phyloP scores from a whole-genome alignment of 495 filamentous ascomycete species.

The Neurospora sp. region DNA sequence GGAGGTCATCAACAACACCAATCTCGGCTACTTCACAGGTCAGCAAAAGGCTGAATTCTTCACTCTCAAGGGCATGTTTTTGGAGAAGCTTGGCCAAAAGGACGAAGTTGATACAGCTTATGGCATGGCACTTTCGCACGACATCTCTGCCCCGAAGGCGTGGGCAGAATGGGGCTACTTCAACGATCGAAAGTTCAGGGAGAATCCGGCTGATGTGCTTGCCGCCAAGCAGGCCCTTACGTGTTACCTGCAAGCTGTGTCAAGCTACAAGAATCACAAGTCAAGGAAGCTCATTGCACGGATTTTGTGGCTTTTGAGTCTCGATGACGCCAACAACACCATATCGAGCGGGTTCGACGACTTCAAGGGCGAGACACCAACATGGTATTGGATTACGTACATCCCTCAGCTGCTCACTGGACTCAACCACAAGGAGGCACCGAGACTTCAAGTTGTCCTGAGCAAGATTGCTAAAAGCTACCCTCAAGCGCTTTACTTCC shows the following conservation, averaged over 20 bases:
- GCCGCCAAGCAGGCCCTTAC: slow-evolving; percentile 84
- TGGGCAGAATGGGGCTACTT: slow-evolving; percentile 99
- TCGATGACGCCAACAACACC: slow-evolving; percentile 76
- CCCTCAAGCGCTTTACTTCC: slow-evolving; percentile 91
- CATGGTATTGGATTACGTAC: slow-evolving; percentile 99
- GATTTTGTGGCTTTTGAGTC: slow-evolving; percentile 89
- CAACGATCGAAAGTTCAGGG: slow-evolving; percentile 91
- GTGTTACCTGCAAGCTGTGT: slow-evolving; percentile 91
- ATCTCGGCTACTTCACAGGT: slow-evolving; percentile 91
- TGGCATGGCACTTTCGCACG: slow-evolving; percentile 87
- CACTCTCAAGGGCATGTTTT: slow-evolving; percentile 98
- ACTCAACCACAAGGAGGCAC: slow-evolving; percentile 78
- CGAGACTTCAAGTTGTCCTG: slow-evolving; percentile 71
- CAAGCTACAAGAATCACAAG: slow-evolving; percentile 92
- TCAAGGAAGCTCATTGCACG: slow-evolving; percentile 91
- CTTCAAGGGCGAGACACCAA: slow-evolving; percentile 89
- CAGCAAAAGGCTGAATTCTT: slow-evolving; percentile 99
- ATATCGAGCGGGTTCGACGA: slow-evolving; percentile 77
- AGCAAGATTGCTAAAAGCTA: slow-evolving; percentile 90
- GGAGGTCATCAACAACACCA: slow-evolving; percentile 99
- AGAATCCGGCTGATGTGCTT: slow-evolving; percentile 65
- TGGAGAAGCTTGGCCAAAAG: slow-evolving; percentile 81
- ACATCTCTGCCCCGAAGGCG: slow-evolving; percentile 88
- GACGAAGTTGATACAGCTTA: slow-evolving; percentile 89
- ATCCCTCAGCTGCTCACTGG: slow-evolving; percentile 92